A percentile compares a stretch with the other conserved stretches of the same genome.
Conservation (phyloP, 2,329 filamentous ascomycete genomes). For the Davidsoniella eucalypti region DNA sequence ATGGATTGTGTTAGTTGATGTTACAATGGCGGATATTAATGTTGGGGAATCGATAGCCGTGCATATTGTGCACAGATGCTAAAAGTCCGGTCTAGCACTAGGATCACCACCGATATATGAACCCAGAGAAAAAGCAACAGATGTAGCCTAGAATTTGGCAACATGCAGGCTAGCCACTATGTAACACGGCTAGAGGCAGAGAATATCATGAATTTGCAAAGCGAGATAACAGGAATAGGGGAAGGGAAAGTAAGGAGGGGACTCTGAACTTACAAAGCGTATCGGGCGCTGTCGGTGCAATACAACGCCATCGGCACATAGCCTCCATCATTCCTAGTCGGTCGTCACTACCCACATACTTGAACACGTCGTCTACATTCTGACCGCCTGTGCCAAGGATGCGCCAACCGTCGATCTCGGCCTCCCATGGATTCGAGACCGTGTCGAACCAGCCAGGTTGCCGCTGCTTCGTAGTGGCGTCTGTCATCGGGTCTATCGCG, state of each 20-base stretch:
- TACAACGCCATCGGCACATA: slow-evolving; percentile 81
- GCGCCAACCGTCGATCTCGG: slow-evolving; percentile 77
- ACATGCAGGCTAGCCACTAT: too few species aligned
- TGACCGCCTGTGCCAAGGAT: slow-evolving; percentile 79
- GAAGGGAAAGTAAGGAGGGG: neutral
- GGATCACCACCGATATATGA: too few species aligned
- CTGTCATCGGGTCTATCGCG: slow-evolving; percentile 26
- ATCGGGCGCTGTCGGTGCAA: slow-evolving; percentile 86
- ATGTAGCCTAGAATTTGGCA: too few species aligned
- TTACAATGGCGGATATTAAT: too few species aligned
- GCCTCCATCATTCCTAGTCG: slow-evolving; percentile 82
- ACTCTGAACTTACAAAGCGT: slow-evolving; percentile 57
- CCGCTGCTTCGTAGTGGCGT: slow-evolving; percentile 15
- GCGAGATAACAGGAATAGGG: too few species aligned
- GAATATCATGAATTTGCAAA: too few species aligned
- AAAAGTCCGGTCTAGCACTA: too few species aligned
- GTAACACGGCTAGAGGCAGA: too few species aligned
- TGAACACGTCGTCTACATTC: slow-evolving; percentile 84
- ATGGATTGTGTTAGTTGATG: neutral
- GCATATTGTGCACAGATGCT: too few species aligned
- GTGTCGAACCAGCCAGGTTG: slow-evolving; percentile 65
- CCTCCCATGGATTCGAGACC: slow-evolving; percentile 88
- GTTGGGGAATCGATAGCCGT: too few species aligned
- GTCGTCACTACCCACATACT: slow-evolving; percentile 68
- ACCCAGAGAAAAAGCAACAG: too few species aligned